phyloP scores from a whole-genome alignment of 2,329 filamentous ascomycete species.

The Colletotrichum theobromicola region DNA sequence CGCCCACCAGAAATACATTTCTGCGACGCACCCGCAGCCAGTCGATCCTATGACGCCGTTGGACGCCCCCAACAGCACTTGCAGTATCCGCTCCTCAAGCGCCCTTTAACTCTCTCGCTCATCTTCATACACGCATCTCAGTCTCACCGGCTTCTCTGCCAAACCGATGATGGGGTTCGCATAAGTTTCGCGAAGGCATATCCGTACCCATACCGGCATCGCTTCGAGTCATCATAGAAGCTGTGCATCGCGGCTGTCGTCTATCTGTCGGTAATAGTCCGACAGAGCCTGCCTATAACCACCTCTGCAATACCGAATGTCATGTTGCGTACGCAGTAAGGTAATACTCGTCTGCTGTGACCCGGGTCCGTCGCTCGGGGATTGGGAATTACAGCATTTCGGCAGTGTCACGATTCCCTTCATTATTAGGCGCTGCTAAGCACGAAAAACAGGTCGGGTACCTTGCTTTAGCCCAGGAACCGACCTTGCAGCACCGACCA shows the following conservation, averaged over 20 bases:
- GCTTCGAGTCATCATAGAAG: not conserved
- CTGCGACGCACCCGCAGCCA: constrained; percentile 1
- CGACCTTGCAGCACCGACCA: constrained; percentile 1
- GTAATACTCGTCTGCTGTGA: not conserved
- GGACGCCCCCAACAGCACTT: not conserved
- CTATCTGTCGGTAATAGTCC: constrained; percentile 3
- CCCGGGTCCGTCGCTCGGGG: not conserved
- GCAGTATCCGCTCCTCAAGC: not conserved
- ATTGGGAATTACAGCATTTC: not conserved
- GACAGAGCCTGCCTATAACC: not conserved
- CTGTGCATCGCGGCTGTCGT: not conserved
- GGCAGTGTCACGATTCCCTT: not conserved
- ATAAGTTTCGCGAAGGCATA: not conserved
- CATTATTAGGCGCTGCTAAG: constrained; percentile 1
- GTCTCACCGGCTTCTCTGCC: not conserved
- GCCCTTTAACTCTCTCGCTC: not conserved
- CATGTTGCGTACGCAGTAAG: not conserved
- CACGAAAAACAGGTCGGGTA: not conserved
- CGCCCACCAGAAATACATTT: constrained; percentile 8
- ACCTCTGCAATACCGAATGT: not conserved
- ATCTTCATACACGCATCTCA: not conserved
- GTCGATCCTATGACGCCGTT: not conserved
- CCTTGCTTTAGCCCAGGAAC: constrained; percentile 13
- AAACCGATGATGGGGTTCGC: not conserved
- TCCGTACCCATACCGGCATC: not conserved